Evolutionary conservation across 1,139 yeast species (phyloP).

Genomic region (Pneumocystis murina): DNA sequence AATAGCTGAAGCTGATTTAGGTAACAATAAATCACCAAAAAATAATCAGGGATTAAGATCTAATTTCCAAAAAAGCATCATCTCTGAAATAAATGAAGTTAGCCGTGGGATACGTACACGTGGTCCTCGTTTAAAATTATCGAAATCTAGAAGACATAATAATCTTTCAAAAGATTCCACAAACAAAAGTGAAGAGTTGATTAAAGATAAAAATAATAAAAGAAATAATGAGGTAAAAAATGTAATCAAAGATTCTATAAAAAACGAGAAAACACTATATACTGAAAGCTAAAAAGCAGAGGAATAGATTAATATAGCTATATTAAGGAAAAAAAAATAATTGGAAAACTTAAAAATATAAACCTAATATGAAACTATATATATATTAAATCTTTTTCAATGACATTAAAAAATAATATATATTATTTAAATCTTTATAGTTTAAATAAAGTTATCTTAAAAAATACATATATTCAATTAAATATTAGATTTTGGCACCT

Average conservation of each 20-base stretch:
- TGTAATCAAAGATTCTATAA: neutral
- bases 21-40: neutral
- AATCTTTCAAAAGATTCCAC: neutral
- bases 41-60: neutral
- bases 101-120: neutral
- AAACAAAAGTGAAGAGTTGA: neutral
- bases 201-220: neutral
- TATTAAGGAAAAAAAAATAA: neutral
- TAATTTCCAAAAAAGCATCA: neutral
- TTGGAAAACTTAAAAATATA: neutral
- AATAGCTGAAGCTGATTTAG: neutral
- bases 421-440: no score
- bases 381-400: no score
- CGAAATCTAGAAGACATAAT: neutral
- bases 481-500: no score
- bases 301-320: neutral
- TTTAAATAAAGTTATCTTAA: no score
- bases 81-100: neutral
- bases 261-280: neutral
- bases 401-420: no score
- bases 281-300: neutral
- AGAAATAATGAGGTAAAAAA: neutral
- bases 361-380: neutral
- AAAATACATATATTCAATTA: no score
- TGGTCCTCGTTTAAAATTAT: neutral